Percentiles rank a stretch among this genome's conserved stretches.
These are phyloP conservation scores for Calonectria hawksworthii DNA, from an alignment of 2,329 filamentous ascomycete species.

Conservation along the genomic window DNA sequence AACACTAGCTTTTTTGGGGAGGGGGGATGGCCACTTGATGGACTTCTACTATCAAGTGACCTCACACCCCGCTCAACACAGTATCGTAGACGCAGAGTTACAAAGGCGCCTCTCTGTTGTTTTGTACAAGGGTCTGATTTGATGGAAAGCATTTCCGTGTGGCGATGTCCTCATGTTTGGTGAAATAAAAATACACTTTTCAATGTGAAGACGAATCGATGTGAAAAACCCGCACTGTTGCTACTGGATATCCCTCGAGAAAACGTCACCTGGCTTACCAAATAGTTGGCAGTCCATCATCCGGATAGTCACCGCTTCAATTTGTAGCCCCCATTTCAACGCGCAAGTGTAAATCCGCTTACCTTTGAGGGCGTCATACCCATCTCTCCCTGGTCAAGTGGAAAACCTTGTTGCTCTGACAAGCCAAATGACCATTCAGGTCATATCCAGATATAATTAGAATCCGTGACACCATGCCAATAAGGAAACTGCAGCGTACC, in stretches of 20 bases:
- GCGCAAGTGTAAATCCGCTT: background rate
- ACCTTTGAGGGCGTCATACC: background rate
- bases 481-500: background rate
- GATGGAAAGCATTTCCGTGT: background rate
- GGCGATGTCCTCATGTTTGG: background rate
- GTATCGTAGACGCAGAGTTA: background rate
- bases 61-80: background rate
- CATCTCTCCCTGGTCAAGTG: background rate
- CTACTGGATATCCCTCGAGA: background rate
- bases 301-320: background rate
- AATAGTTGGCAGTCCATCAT: background rate
- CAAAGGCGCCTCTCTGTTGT: background rate
- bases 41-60: background rate
- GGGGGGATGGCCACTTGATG: background rate
- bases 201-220: background rate
- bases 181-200: background rate
- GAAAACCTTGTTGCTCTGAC: background rate
- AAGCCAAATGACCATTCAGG: background rate
- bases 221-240: background rate
- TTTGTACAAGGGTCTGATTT: no score
- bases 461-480: no score
- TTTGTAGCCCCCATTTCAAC: background rate
- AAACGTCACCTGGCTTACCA: background rate
- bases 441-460: background rate
- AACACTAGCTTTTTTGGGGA: background rate